Evolutionary conservation across 257 asterid genomes (phyloP), one percentile per base, ranked within the genome.

Genomic region (Ligustrum vulgare): DNA sequence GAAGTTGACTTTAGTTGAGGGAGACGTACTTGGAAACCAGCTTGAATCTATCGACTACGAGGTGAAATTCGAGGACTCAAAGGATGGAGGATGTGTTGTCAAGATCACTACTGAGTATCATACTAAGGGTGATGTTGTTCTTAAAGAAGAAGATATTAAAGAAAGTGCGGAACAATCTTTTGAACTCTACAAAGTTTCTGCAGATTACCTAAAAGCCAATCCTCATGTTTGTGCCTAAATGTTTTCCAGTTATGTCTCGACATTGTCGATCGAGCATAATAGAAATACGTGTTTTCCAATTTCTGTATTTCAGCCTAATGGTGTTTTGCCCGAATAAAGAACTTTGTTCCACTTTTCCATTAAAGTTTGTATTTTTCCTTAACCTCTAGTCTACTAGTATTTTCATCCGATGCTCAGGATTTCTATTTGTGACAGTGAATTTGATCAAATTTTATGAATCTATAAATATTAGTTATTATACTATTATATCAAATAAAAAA

Each of bases 161-260:
- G 76, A 45, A 0, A 70, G 32, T n/a, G 34, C 28, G 23, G 77
- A 71, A 43, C 58, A 34, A 12, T 6, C 67, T 32, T 0, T 47
- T 5, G 67, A 1, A 2, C 11, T 71, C 41, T 43, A 20, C 72
- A 71, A 71, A 77, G 73, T 39, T 20, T 47, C 54, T 32, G 81
- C 67, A 4, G 73, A 32, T 2, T 77, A 71, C 72, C 77, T 77
- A 15, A 2, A 10, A 12, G 77, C 77, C 33, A 45, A 77, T 66
- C 73, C 81, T 23, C 23, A 39, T 45, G 80, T 71, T 72, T 82
- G 85, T 32, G 80, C 75, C 74, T 82, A 45, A 78, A 15, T 47
- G 11, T 12, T 70, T 45, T 33, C 67, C 15, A 15, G 1, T 3
- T 10, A 22, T 51, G 9, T 6, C 23, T 51, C 18, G 2, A 51